Evolutionary conservation across 441 rosid genomes (phyloP), one percentile per base, ranked within the genome.

Genomic region (Populus tomentosa): DNA sequence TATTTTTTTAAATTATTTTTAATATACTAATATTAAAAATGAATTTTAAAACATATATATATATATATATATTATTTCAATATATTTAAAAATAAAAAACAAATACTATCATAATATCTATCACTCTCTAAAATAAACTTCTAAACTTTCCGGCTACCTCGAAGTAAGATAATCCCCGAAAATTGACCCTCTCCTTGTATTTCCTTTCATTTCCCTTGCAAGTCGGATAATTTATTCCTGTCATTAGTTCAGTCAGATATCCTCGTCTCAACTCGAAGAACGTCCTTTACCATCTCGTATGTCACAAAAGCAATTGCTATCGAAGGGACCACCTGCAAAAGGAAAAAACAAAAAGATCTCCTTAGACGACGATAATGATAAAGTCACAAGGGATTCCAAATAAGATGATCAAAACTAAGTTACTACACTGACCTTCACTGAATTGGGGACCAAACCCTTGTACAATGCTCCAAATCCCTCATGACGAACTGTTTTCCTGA

Each of bases 261-360:
- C 89, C 90, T 93, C 85, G 92, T 80, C 83, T 95, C 98, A 42
- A 94, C 98, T 80, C 97, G 93, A 21, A 95, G 88, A 18, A 94
- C 72, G 46, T 92, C 98, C 85, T 94, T 95, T 85, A 92, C 97
- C 85, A 77, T 62, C 84, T 94, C 98, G 26, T 94, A 95, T 6
- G 97, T 88, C 80, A 95, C 99, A 80, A 95, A 95, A 6, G 98
- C 98, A 73, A 95, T 93, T 56, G 99, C 96, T 79, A 95, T 95
- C 0, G 98, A 95, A 16, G 98, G 99, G 62, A 95, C 97, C 79
- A 93, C 98, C 98, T 95, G 68, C 24, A 83, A 28, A 50, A 18
- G 21, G 6, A 26, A 21, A 28, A 30, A 30, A 30, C 32, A 30
- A 30, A 30, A 30, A 33, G n/a, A 67, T 40, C 30, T 11, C 50